A percentile compares a stretch with the other conserved stretches of the same genome.
Conservation (phyloP, 1,139 yeast species). For the Pneumocystis murina region DNA sequence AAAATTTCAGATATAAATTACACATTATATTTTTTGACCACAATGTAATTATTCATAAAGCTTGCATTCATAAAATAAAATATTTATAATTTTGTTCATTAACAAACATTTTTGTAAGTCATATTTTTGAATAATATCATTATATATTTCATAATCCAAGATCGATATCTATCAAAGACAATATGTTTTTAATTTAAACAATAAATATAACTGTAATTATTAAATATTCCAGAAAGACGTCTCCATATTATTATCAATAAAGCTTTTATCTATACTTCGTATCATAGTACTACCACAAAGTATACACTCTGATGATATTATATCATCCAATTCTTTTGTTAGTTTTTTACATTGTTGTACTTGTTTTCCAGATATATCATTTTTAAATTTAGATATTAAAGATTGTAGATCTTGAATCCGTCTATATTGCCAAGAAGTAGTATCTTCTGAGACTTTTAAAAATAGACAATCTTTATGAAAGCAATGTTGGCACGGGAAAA, state of each 20-base stretch:
- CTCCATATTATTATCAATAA: slow-evolving; percentile 16
- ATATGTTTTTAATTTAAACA: neutral
- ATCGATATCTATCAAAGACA: neutral
- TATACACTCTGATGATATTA: slow-evolving; percentile 55
- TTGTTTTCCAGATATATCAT: slow-evolving; percentile 21
- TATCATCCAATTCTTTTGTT: slow-evolving; percentile 38
- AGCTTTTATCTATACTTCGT: slow-evolving; percentile 49
- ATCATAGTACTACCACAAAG: slow-evolving; percentile 68
- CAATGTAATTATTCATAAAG: no score
- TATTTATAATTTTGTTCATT: neutral
- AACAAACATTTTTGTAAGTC: neutral
- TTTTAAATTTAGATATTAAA: neutral
- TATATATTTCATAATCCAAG: neutral
- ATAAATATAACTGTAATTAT: neutral
- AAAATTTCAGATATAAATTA: no score
- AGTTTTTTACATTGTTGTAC: slow-evolving; percentile 26
- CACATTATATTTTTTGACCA: no score
- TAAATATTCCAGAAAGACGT: neutral
- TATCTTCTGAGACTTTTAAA: slow-evolving; percentile 41
- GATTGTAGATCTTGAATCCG: slow-evolving; percentile 35
- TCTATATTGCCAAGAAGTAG: slow-evolving; percentile 54
- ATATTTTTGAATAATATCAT: neutral
- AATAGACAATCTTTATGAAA: slow-evolving; percentile 81
- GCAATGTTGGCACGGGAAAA: slow-evolving; percentile 82
- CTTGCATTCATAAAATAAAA: no score